Percentiles rank a stretch among this genome's conserved stretches.
phyloP scores from a whole-genome alignment of 495 filamentous ascomycete species.

The Darksidea phi region DNA sequence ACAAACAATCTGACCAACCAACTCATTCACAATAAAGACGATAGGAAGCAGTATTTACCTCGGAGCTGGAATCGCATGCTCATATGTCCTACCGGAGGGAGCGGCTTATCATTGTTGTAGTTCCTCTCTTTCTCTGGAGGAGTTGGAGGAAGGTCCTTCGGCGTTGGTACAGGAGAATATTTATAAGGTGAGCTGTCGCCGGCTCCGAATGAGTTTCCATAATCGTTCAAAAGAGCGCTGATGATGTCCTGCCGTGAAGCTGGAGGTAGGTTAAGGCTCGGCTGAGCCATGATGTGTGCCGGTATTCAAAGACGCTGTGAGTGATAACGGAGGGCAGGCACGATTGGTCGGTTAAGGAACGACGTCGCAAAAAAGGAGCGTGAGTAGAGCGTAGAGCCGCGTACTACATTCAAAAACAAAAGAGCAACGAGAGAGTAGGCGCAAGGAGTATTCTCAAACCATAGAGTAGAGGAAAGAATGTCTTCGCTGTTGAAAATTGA shows the following conservation, averaged over 20 bases:
- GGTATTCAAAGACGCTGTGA: conserved; percentile 12
- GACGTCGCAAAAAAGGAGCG: conserved; percentile 1
- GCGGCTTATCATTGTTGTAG: conserved; percentile 9
- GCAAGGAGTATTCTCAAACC: conserved; percentile 2
- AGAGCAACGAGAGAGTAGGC: background rate
- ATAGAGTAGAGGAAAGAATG: background rate
- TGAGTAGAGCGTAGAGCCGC: conserved; percentile 1
- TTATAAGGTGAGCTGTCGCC: conserved; percentile 23
- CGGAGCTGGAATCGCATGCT: conserved; percentile 30
- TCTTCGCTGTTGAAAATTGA: background rate
- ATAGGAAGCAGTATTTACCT: conserved; percentile 22
- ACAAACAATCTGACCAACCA: background rate
- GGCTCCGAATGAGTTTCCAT: conserved; percentile 23
- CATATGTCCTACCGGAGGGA: conserved; percentile 1
- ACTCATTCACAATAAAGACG: background rate
- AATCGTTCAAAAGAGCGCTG: conserved; percentile 34
- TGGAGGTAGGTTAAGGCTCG: conserved; percentile 14
- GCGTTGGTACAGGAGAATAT: conserved; percentile 21
- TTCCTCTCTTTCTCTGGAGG: conserved; percentile 11
- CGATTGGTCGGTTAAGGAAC: conserved; percentile 1
- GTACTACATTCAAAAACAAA: background rate
- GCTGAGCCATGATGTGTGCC: conserved; percentile 20
- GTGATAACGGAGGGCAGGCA: background rate
- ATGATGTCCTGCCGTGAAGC: conserved; percentile 35
- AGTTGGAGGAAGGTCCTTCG: conserved; percentile 35